Evolutionary conservation across 2,329 filamentous ascomycete species (phyloP), one percentile per base, ranked within the genome.

Genomic region (Sporothrix dimorphospora): DNA sequence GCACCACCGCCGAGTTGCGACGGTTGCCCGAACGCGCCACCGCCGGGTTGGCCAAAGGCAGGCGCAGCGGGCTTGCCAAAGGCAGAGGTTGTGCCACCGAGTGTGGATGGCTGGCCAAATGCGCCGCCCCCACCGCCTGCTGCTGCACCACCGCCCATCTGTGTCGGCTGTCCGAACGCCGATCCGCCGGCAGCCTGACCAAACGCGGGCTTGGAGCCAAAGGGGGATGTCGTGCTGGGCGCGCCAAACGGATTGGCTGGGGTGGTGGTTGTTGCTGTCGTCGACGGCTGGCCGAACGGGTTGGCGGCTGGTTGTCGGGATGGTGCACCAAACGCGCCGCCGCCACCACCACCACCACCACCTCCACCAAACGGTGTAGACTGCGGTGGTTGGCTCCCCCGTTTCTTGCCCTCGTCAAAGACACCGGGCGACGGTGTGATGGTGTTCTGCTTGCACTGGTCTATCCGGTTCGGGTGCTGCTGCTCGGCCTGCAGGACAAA

Each of bases 401-500:
- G 55, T n/a, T 49, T 75, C 75, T 78, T 82, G 47, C 82, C 83
- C 11, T 82, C 81, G 0, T 80, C 77, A 73, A 87, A 88, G 65
- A 82, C 79, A 61, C 84, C 83, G 71, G 81, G 83, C 0, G 82
- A 82, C 8, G 80, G 80, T n/a, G 82, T 80, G 0, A 78, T 75
- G 49, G 80, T 83, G 63, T 81, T 81, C 75, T 84, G 81, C 71
- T 85, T 82, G 79, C 87, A 88, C 24, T 90, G 84, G 75, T 94
- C 92, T 69, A 87, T 83, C 53, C 93, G 87, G 78, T 96, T 97
- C 0, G 93, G 93, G 77, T 94, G 92, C 53, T 89, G 87, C 70
- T 92, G 89, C 70, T 87, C 88, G 27, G 87, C 88, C 5, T 89
- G 86, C 11, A 90, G 78, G 16, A 96, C 82, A 78, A 91, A 96